phyloP scores from a whole-genome alignment of 73 alveolate genomes.

The Tetrahymena elliotti region DNA sequence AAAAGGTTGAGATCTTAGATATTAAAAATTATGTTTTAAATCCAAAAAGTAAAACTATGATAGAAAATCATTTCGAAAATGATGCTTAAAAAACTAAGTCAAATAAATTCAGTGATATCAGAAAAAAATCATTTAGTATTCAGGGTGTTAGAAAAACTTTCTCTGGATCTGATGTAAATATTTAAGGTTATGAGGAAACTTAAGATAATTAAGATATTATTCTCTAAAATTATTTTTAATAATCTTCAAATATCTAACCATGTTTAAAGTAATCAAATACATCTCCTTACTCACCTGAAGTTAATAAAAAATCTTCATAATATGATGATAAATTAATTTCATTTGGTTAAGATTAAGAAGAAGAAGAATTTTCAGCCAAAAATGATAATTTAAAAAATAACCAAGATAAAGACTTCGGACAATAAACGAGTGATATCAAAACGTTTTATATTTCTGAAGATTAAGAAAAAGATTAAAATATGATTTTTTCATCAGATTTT shows the following conservation, averaged over 20 bases:
- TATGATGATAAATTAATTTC: not conserved
- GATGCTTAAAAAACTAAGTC: not conserved
- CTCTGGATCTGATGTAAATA: not conserved
- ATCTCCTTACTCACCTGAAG: not conserved
- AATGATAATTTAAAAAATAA: not conserved
- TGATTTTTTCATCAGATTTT: not conserved
- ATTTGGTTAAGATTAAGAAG: not conserved
- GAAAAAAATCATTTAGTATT: not conserved
- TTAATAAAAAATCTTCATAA: too few relatives aligned
- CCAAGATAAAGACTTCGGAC: too few relatives aligned
- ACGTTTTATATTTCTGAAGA: not conserved
- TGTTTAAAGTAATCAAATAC: not conserved
- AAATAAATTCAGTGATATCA: not conserved
- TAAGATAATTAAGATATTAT: not conserved
- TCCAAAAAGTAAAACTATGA: not conserved
- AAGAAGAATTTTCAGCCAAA: not conserved
- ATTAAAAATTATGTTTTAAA: not conserved
- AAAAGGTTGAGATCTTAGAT: not conserved
- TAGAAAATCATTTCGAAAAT: not conserved
- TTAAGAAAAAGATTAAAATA: not conserved
- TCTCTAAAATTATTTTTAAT: not conserved
- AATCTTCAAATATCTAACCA: not conserved
- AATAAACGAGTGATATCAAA: not conserved
- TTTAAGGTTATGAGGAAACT: not conserved
- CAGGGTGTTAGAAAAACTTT: not conserved